Evolutionary conservation across 2,329 filamentous ascomycete genomes (phyloP).

Genomic region (Penicillium sp.): DNA sequence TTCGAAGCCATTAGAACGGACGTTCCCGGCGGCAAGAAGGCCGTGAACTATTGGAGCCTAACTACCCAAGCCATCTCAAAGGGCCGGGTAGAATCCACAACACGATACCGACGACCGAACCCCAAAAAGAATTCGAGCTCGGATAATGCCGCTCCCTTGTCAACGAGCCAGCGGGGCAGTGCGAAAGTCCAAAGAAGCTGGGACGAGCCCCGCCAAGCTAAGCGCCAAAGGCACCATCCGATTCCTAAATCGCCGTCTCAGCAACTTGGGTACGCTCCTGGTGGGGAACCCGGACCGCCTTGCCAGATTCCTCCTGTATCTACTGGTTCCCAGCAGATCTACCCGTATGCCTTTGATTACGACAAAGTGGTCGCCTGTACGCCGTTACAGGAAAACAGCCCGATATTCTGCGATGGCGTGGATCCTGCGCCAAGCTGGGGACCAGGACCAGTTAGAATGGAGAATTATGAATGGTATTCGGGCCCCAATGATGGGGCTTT

Average conservation of each 20-base stretch:
- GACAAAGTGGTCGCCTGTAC: conserved; percentile 32
- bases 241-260: too few species aligned
- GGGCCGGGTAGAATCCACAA: conserved; percentile 78
- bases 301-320: background rate
- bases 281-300: background rate
- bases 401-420: conserved; percentile 30
- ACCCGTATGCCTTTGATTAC: background rate
- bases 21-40: conserved; percentile 46
- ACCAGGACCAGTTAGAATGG: conserved; percentile 17
- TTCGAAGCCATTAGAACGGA: conserved; percentile 58
- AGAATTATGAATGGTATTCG: conserved; percentile 14
- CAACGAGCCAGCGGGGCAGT: conserved; percentile 32
- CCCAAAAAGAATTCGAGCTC: conserved; percentile 40
- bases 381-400: conserved; percentile 20
- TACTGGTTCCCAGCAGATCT: background rate
- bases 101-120: conserved; percentile 64
- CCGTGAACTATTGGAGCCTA: conserved; percentile 77
- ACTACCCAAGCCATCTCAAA: conserved; percentile 66
- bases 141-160: conserved; percentile 38
- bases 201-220: background rate
- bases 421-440: conserved; percentile 15
- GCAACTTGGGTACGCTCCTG: too few species aligned
- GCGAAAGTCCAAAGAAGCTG: background rate
- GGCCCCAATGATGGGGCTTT: conserved; percentile 17
- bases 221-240: background rate